Evolutionary conservation across 441 rosid genomes (phyloP).

Genomic region (Adansonia rubrostipa): DNA sequence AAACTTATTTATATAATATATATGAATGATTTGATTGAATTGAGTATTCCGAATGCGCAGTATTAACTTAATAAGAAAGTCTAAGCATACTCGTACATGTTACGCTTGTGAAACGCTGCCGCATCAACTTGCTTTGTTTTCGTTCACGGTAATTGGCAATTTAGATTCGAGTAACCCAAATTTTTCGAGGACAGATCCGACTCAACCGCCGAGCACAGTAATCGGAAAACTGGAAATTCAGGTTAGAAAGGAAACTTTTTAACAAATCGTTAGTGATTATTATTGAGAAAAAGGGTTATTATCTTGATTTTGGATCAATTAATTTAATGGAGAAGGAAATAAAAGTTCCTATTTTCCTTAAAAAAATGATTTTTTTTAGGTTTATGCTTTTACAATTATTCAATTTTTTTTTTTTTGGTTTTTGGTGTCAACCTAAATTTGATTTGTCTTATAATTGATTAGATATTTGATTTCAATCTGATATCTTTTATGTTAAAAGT

Average conservation of each 20-base stretch:
- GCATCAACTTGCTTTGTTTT: background rate
- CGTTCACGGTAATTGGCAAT: background rate
- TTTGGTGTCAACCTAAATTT: background rate
- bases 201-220: background rate
- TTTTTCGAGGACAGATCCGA: background rate
- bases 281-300: background rate
- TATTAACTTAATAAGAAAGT: too few relatives aligned
- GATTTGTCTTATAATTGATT: background rate
- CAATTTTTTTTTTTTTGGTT: background rate
- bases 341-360: background rate
- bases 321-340: background rate
- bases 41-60: too few relatives aligned
- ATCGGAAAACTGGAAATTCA: background rate
- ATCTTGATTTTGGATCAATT: slow-evolving; percentile 13
- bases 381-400: background rate
- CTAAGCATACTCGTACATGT: background rate
- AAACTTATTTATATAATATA: too few relatives aligned
- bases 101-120: background rate
- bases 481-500: background rate
- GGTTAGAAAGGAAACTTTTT: background rate
- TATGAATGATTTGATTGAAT: too few relatives aligned
- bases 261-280: background rate
- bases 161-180: background rate
- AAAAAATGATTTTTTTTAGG: background rate
- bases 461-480: background rate